Evolutionary conservation across 352 stramenopile genomes (phyloP).

Genomic region (Pilasporangium apinafurcum): DNA sequence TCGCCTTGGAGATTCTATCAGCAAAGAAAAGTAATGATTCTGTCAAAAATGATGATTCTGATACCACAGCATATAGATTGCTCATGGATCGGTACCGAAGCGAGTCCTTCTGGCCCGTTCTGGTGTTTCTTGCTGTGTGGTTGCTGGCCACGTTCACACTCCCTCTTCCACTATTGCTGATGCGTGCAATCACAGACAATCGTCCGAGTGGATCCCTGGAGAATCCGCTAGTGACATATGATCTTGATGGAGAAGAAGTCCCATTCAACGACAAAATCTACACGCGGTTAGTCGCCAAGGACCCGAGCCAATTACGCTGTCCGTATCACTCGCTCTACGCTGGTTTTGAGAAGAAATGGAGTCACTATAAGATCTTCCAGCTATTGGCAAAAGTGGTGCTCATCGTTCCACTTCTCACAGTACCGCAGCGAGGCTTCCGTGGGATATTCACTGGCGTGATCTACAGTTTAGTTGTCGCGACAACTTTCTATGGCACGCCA

Average conservation of each 20-base stretch:
- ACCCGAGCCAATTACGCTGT: conserved; percentile 37
- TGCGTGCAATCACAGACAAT: conserved; percentile 25
- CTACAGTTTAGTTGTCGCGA: conserved; percentile 16
- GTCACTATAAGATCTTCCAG: conserved; percentile 44
- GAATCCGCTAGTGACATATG: conserved; percentile 29
- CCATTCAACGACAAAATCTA: conserved; percentile 43
- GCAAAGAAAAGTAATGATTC: not conserved
- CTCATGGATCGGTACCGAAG: conserved; percentile 10
- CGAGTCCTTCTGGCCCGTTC: conserved; percentile 11
- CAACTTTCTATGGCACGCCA: conserved; percentile 32
- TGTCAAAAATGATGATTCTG: too few species aligned
- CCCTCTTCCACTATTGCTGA: conserved; percentile 21
- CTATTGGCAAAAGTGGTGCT: conserved; percentile 40
- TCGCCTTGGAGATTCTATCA: conserved; percentile 27
- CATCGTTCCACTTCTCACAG: conserved; percentile 20
- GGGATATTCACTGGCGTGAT: conserved; percentile 14
- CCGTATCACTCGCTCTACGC: conserved; percentile 46
- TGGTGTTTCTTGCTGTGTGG: conserved; percentile 14
- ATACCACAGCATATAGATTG: too few species aligned
- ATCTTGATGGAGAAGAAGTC: conserved; percentile 32
- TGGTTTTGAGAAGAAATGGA: conserved; percentile 39
- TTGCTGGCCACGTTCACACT: conserved; percentile 31
- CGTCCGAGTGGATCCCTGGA: conserved; percentile 27
- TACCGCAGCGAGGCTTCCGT: conserved; percentile 7
- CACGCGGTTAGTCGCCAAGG: conserved; percentile 18